These are phyloP conservation scores for Geotrichum bryndzae DNA, from an alignment of 1,139 yeast species.

Conservation along the genomic window DNA sequence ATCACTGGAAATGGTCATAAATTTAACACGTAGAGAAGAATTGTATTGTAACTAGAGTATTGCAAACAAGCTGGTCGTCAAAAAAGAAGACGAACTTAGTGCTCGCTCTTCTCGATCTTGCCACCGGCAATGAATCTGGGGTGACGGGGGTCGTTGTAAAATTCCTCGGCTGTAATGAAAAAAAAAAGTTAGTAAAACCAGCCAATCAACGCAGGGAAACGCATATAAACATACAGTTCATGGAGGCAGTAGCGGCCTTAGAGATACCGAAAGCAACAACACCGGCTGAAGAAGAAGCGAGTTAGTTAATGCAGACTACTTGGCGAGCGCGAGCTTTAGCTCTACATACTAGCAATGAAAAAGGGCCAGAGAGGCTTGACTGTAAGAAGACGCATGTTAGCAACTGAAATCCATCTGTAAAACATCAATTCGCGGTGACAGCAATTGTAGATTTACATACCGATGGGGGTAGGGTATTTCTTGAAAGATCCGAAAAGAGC, in stretches of 20 bases:
- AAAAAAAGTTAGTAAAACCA: neutral
- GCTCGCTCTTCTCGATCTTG: slow-evolving; percentile 41
- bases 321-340: neutral
- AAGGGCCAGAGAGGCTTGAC: slow-evolving; percentile 65
- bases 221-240: slow-evolving; percentile 38
- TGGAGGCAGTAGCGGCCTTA: slow-evolving; percentile 51
- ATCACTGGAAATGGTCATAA: neutral
- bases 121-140: slow-evolving; percentile 61
- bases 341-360: slow-evolving; percentile 50
- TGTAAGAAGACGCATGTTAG: slow-evolving; percentile 16
- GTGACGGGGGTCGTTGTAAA: slow-evolving; percentile 73
- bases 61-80: neutral
- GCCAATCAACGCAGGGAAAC: neutral
- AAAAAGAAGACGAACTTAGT: slow-evolving; percentile 20
- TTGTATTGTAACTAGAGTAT: slow-evolving; percentile 1
- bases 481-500: slow-evolving; percentile 26
- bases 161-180: slow-evolving; percentile 41
- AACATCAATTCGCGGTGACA: neutral
- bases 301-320: neutral
- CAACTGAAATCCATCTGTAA: neutral
- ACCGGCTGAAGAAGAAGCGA: slow-evolving; percentile 27
- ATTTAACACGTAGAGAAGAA: neutral
- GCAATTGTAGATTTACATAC: slow-evolving; percentile 20
- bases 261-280: slow-evolving; percentile 51
- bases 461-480: slow-evolving; percentile 46